Evolutionary conservation across 495 filamentous ascomycete species (phyloP), one percentile per base, ranked within the genome.

Genomic region (Xylaria sp.): DNA sequence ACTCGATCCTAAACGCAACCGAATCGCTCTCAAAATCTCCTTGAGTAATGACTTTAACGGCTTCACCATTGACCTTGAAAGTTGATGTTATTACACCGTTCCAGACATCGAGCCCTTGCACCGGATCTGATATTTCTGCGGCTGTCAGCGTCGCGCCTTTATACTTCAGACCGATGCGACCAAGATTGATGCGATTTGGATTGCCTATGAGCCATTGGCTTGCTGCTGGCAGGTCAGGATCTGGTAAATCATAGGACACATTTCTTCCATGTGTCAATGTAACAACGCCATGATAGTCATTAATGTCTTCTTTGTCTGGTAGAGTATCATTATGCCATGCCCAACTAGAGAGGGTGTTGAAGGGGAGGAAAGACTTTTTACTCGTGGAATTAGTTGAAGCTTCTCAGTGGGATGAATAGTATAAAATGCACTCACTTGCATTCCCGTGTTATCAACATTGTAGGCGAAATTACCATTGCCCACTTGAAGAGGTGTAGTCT

Each of bases 391-490:
- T 4, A 58, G 44, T n/a, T 5, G 7, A 11, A n/a, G 19, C 12
- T 50, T 17, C 55, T 29, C 14, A 11, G 6, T 24, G 24, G 1
- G 29, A 15, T 19, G 24, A 29, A 6, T 37, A 35, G 46, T 43
- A 21, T n/a, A n/a, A n/a, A n/a, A n/a, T 26, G 21, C 17, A 19
- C 71, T 52, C 63, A 77, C 75, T 71, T 77, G 85, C 43, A 87
- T 75, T 3, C 86, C 85, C 35, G 85, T 86, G 24, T 86, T 76
- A 67, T 87, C 86, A n/a, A 82, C 83, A 31, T 85, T 85, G 70
- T 87, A 88, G 61, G 85, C 85, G 67, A 88, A 86, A 73, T 87
- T 84, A 8, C 86, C 85, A 75, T 87, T 87, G 43, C 85, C 85
- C 0, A 87, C 83, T 76, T 86, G 85, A 48, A 88, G 77, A 15